Conservation (phyloP, 176 grass and related monocot species). For the Oryza australiensis region DNA sequence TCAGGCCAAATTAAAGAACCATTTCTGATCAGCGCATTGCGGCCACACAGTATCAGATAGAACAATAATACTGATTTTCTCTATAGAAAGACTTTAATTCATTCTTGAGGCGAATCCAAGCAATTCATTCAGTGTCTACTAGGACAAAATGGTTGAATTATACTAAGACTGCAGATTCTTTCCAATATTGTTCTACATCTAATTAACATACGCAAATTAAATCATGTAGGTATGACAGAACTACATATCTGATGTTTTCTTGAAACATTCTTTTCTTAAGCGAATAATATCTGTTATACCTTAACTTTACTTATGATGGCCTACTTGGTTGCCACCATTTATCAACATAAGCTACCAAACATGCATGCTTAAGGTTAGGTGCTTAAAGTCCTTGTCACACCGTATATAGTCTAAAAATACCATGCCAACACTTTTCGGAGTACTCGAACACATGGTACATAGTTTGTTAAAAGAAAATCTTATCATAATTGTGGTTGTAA, state of each 20-base stretch:
- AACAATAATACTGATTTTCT: not conserved
- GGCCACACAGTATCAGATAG: not conserved
- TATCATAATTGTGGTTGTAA: too few relatives aligned
- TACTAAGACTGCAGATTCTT: not conserved
- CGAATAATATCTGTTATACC: not conserved
- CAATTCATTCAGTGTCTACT: not conserved
- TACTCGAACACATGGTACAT: too few relatives aligned
- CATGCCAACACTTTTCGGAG: too few relatives aligned
- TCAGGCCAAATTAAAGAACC: not conserved
- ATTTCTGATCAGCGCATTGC: not conserved
- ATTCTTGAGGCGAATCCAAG: not conserved
- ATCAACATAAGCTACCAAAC: too few relatives aligned
- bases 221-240: not conserved
- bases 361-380: too few relatives aligned
- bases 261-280: too few relatives aligned
- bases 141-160: not conserved
- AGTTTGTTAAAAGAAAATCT: too few relatives aligned
- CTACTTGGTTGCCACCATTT: too few relatives aligned
- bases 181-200: not conserved
- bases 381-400: too few relatives aligned
- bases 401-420: too few relatives aligned
- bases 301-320: not conserved
- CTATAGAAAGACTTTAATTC: not conserved
- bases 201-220: not conserved
- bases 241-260: not conserved